Percentiles rank a stretch among this genome's conserved stretches.
These are phyloP conservation scores for Rhododendron mucronatum DNA, from an alignment of 148 eudicot genomes.

Conservation along the genomic window DNA sequence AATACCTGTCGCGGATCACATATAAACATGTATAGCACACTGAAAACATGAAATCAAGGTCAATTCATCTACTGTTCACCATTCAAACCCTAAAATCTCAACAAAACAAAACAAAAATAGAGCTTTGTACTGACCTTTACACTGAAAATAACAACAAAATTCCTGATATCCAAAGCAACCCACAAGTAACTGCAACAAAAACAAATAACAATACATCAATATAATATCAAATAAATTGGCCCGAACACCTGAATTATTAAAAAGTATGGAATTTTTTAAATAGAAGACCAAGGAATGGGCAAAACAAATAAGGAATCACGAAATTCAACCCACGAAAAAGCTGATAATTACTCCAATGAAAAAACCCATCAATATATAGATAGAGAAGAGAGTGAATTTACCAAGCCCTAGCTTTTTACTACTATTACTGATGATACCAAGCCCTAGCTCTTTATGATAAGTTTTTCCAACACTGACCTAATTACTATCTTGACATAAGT, in stretches of 20 bases:
- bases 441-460: background rate
- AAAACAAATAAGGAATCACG: background rate
- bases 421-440: background rate
- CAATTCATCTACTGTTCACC: background rate
- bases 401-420: background rate
- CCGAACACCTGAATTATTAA: background rate
- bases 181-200: constrained; percentile 9
- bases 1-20: background rate
- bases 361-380: background rate
- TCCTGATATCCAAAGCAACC: constrained; percentile 2
- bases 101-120: background rate
- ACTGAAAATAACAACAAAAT: background rate
- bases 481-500: background rate
- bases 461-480: constrained; percentile 1
- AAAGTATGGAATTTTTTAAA: background rate
- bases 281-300: background rate
- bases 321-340: background rate
- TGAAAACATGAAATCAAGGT: background rate
- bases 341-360: background rate
- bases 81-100: background rate
- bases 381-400: background rate
- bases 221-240: background rate
- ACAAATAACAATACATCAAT: background rate
- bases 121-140: background rate
- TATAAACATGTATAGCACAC: background rate